phyloP scores from a whole-genome alignment of 805 yeast species.

The Peterozyma xylosa region DNA sequence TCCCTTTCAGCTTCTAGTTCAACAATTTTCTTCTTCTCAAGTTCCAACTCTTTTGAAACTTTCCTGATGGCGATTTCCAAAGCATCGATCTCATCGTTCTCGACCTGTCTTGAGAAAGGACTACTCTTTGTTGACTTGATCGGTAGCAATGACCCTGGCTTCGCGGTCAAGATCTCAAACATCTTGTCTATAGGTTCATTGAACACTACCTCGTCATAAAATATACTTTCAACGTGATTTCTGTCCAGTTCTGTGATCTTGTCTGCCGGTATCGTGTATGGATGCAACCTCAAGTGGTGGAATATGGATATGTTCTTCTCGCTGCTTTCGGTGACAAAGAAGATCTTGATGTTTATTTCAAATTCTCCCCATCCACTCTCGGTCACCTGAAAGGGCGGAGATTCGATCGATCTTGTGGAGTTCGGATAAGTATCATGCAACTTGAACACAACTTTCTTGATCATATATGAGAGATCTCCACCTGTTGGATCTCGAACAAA shows the following conservation, averaged over 20 bases:
- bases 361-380: slow-evolving; percentile 99
- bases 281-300: slow-evolving; percentile 89
- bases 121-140: slow-evolving; percentile 16
- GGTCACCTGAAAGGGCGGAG: slow-evolving; percentile 90
- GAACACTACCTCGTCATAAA: slow-evolving; percentile 88
- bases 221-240: slow-evolving; percentile 45
- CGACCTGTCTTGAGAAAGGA: slow-evolving; percentile 38
- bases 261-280: slow-evolving; percentile 40
- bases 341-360: slow-evolving; percentile 82
- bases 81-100: slow-evolving; percentile 57
- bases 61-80: slow-evolving; percentile 28
- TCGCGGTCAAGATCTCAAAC: slow-evolving; percentile 67
- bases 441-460: slow-evolving; percentile 90
- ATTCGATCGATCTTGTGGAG: slow-evolving; percentile 77
- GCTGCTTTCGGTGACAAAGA: slow-evolving; percentile 77
- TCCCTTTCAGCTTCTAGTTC: slow-evolving; percentile 22
- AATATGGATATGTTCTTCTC: slow-evolving; percentile 83
- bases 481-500: slow-evolving; percentile 78
- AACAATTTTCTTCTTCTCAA: slow-evolving; percentile 17
- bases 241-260: slow-evolving; percentile 22
- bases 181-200: slow-evolving; percentile 91
- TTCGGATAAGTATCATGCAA: slow-evolving; percentile 90
- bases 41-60: slow-evolving; percentile 18
- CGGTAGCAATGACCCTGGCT: slow-evolving; percentile 52
- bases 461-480: slow-evolving; percentile 72